phyloP scores from a whole-genome alignment of 805 yeast species.

The Schwanniomyces polymorphus region DNA sequence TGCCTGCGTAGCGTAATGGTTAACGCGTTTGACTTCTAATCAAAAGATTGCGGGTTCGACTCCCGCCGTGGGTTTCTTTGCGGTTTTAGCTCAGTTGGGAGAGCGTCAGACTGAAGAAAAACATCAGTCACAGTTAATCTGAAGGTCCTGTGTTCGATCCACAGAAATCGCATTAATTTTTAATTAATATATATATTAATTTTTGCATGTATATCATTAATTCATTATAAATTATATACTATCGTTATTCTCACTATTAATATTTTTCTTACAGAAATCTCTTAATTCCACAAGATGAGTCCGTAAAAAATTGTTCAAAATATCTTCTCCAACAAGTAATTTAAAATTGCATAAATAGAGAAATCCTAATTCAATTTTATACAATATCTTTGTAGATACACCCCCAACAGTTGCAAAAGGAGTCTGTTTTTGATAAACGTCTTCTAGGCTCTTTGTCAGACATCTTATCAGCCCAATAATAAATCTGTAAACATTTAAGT shows the following conservation, averaged over 20 bases:
- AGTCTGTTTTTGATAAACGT: slow-evolving; percentile 41
- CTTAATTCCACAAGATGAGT: slow-evolving; percentile 30
- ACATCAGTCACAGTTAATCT: slow-evolving; percentile 26
- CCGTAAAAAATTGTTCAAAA: slow-evolving; percentile 31
- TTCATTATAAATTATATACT: not conserved
- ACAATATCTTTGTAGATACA: slow-evolving; percentile 34
- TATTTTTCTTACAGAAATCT: slow-evolving; percentile 14
- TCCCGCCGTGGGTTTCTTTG: slow-evolving; percentile 45
- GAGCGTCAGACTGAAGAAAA: no score
- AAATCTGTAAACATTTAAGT: slow-evolving; percentile 37
- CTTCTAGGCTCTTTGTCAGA: slow-evolving; percentile 42
- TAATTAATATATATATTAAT: not conserved
- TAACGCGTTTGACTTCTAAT: slow-evolving; percentile 68
- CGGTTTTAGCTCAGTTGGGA: slow-evolving; percentile 41
- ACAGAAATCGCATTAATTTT: slow-evolving; percentile 25
- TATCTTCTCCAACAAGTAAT: slow-evolving; percentile 32
- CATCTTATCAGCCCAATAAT: slow-evolving; percentile 41
- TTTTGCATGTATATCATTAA: not conserved
- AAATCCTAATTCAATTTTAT: slow-evolving; percentile 39
- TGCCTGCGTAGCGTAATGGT: slow-evolving; percentile 57
- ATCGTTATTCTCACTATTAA: no score
- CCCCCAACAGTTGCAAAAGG: slow-evolving; percentile 45
- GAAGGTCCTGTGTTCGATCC: slow-evolving; percentile 33
- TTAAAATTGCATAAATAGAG: slow-evolving; percentile 40
- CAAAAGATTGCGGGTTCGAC: slow-evolving; percentile 68